Base-by-base conservation (phyloP, 108 stramenopile genomes). In the Nitzschia sp. region DNA sequence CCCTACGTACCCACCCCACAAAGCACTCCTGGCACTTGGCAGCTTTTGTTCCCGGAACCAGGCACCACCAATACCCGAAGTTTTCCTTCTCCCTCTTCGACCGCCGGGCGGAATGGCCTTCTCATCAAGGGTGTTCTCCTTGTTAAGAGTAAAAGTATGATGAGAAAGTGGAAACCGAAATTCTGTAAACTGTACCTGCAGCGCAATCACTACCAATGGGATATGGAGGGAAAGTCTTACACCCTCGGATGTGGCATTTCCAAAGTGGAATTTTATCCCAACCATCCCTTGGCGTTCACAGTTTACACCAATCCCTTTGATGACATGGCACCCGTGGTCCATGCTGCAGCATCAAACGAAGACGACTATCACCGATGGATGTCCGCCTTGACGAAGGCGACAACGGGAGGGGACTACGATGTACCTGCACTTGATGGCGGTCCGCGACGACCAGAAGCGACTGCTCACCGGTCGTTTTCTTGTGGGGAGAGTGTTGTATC, bases 311-410 rank as follows among this genome's bases (percentile, higher is more conserved):
- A 80, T 59, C 79, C 76, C 0, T 61, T 26, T 17, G 63, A 74
- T 58, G 25, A 66, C 13, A 60, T 21, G 11, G 71, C 75, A 21
- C 79, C 79, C 3, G 72, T 84, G 9, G 38, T 84, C 18, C 54
- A 61, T 29, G 79, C 74, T 6, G 77, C 74, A 18, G 72, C 79
- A 29, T 58, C 55, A 33, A 58, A 46, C 19, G 76, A 74, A 29
- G 51, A 54, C 1, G 76, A 80, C n/a, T 80, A 79, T 28, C 34
- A 73, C 5, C 45, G 57, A 0, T 84, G 83, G 83, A 82, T 82
- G 76, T 28, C 24, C 3, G 79, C 73, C 0, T 47, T 77, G 46
- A 70, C 66, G 33, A 75, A 68, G 45, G 74, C 54, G 18, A 75
- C 74, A 0, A 68, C 46, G 11, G 74, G 74, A 21, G 67, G 29